Base-by-base conservation (phyloP, 441 rosid species). In the Cnidoscolus chayamansa region DNA sequence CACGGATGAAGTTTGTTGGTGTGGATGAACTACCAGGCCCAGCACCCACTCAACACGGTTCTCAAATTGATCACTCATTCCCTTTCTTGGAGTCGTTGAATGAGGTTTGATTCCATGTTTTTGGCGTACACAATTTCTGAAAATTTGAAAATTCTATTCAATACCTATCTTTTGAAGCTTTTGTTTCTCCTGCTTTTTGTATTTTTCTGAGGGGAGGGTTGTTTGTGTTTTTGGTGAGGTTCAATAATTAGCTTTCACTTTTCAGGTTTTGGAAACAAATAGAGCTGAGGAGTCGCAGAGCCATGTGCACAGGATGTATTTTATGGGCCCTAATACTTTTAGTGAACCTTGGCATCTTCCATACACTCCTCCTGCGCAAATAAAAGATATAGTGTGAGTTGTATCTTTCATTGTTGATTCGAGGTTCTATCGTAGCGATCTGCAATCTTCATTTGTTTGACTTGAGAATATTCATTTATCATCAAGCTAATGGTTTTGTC, bases 261-360 rank as follows among this genome's bases (percentile, higher is more conserved):
- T 72, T 62, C 81, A 96, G 99, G 99, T 96, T 72, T 48, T 96
- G 87, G 99, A 96, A 86, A 96, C 99, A 70, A 93, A 93, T 78
- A 92, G 98, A 83, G 99, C 90, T 67, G 99, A 90, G 87, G 97
- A 90, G 82, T 92, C 98, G 67, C 95, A 94, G 80, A 87, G 90
- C 84, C 99, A 96, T 72, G 90, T 96, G 73, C 97, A 96, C 78
- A 88, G 99, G 75, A 87, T 96, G 96, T 96, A 93, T 82, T 93
- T 96, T 81, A 90, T 90, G 96, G 99, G 98, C 72, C 94, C 92
- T 61, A 93, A 96, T 86, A 90, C 94, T 50, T 93, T 96, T 79
- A 84, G 98, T 76, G 93, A 93, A 79, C 98, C 99, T 63, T 96
- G 98, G 98, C 93, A 93, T 84, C 93, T 96, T 76, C 91, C 96